Conservation (phyloP, 2,329 filamentous ascomycete genomes). For the Zymoseptoria tritici region DNA sequence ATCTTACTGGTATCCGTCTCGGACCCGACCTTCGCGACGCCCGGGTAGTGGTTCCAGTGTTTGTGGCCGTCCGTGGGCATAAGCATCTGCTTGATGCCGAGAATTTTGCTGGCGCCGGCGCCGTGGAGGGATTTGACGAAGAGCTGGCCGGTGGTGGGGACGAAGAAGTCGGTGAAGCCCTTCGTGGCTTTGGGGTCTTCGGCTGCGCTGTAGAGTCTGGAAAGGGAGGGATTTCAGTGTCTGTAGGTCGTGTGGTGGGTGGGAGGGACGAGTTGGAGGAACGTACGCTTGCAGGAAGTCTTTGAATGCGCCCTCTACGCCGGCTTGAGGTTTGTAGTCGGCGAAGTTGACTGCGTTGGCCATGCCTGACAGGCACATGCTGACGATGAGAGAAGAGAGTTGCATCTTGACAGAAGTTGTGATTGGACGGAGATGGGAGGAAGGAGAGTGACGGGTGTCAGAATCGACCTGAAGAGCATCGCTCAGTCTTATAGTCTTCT, state of each 20-base stretch:
- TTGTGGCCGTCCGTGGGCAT: conserved; percentile 9
- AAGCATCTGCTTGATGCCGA: conserved; percentile 8
- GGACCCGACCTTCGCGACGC: conserved; percentile 7
- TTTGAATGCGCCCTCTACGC: conserved; percentile 7
- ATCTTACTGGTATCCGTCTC: conserved; percentile 4
- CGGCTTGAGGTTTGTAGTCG: conserved; percentile 3
- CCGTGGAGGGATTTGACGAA: conserved; percentile 6
- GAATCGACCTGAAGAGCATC: neutral
- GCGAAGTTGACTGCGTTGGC: conserved; percentile 4
- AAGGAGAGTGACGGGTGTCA: neutral
- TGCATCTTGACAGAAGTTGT: conserved; percentile 3
- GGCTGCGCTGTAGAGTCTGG: conserved; percentile 7
- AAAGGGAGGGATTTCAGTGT: neutral
- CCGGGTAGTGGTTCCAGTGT: conserved; percentile 10
- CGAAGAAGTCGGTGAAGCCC: conserved; percentile 12
- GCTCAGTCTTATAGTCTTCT: neutral
- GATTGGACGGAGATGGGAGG: neutral
- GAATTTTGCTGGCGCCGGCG: conserved; percentile 5
- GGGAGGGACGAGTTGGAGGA: neutral
- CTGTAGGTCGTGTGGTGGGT: neutral
- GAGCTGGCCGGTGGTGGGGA: conserved; percentile 4
- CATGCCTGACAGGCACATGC: conserved; percentile 2
- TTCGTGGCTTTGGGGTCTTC: conserved; percentile 8
- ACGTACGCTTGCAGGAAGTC: conserved; percentile 8
- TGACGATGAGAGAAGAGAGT: neutral